Percentiles rank a stretch among this genome's conserved stretches.
Conservation (phyloP, 148 eudicot species). For the Rhododendron kiyosumense region DNA sequence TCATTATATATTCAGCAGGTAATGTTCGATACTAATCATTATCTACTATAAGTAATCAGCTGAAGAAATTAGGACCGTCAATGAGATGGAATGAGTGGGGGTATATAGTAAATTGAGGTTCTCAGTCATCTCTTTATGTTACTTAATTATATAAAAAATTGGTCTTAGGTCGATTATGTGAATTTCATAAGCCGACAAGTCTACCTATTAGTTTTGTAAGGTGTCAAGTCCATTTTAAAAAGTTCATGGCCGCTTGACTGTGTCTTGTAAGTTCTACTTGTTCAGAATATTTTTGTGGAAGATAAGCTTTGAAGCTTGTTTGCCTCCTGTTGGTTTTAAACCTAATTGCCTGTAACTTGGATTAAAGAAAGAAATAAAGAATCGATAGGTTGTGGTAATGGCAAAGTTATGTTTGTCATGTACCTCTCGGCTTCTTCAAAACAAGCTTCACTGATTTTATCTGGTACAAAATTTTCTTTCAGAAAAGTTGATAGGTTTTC, state of each 20-base stretch:
- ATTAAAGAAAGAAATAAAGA: background rate
- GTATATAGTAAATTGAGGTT: background rate
- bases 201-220: too few relatives aligned
- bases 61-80: background rate
- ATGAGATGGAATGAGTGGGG: background rate
- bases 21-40: background rate
- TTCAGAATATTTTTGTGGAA: background rate
- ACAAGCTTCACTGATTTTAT: background rate
- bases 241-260: background rate
- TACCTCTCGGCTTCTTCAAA: background rate
- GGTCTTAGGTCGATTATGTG: too few relatives aligned
- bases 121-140: background rate
- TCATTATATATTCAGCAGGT: slow-evolving; percentile 84
- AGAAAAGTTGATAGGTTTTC: background rate
- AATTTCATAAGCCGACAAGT: too few relatives aligned
- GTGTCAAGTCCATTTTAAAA: too few relatives aligned
- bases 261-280: background rate
- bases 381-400: background rate
- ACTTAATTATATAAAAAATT: background rate
- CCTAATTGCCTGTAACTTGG: background rate
- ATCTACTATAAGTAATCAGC: too few relatives aligned
- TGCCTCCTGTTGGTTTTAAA: background rate
- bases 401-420: background rate
- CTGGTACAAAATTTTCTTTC: background rate
- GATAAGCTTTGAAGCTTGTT: background rate